Base-by-base conservation (phyloP, 805 yeast genomes). In the Geotrichum ghanense region DNA sequence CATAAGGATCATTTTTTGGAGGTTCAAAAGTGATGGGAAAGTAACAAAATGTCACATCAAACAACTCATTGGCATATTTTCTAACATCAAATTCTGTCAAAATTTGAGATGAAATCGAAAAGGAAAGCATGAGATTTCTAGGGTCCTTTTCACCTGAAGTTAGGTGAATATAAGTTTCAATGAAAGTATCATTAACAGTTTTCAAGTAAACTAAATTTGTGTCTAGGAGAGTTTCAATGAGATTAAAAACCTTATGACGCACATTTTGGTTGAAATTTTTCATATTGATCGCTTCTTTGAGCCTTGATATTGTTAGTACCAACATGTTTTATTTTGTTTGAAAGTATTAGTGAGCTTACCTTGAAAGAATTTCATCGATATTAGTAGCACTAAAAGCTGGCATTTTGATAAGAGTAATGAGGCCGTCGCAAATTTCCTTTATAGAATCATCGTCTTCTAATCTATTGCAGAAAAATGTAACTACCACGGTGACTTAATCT, bases 11-110 rank as follows among this genome's bases (percentile, higher is more conserved):
- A 61, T 85, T 85, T 53, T 73, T 69, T 2, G 97, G 95, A 1
- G 97, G 95, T 48, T 79, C 80, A 66, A 94, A 92, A 1, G 96
- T 83, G 40, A 92, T 89, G 10, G 99, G 99, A 67, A 90, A 92
- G 66, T 92, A 92, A 63, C 98, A 92, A 60, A 90, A 94, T 37
- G 86, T 71, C 27, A 83, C 77, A 60, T 92, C 98, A 60, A 89
- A 94, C 49, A 92, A 61, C 7, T 84, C 86, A 53, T 82, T 81
- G 25, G 56, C 61, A 66, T n/a, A 63, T 53, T 76, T 68, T 2
- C 68, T 64, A 3, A 69, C 59, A 14, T 60, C 51, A 22, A 78
- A 66, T 2, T 54, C 55, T 19, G 58, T 49, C 17, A 78, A 69
- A 12, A 89, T 73, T 3, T 45, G 39, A 10, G 61, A 53, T 52